A percentile compares a stretch with the other conserved stretches of the same genome.
These are phyloP conservation scores for Boechera retrofracta DNA, from an alignment of 345 rosid genomes.

Conservation along the genomic window DNA sequence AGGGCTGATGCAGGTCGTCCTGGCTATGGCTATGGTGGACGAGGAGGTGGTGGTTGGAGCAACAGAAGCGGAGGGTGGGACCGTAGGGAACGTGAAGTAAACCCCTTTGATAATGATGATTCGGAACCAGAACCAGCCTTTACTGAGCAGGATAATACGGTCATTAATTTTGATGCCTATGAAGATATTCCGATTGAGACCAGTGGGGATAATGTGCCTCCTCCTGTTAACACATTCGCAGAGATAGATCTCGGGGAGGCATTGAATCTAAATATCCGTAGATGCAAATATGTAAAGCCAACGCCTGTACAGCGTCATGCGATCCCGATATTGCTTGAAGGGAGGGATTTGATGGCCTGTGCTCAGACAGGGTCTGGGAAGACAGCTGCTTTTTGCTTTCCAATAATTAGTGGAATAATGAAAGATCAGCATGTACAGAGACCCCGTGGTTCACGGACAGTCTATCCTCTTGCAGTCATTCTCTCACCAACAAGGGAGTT, in stretches of 20 bases:
- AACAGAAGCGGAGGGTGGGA: constrained; percentile 78
- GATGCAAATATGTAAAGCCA: constrained; percentile 97
- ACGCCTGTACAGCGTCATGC: constrained; percentile 96
- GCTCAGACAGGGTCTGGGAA: constrained; percentile 99
- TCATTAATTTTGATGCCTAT: constrained; percentile 92
- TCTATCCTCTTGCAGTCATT: constrained; percentile 89
- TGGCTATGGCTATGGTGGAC: constrained; percentile 48
- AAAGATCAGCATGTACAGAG: constrained; percentile 67
- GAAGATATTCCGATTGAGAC: constrained; percentile 98
- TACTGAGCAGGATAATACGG: constrained; percentile 72
- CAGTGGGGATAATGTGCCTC: constrained; percentile 95
- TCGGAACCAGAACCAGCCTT: constrained; percentile 52
- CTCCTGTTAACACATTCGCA: constrained; percentile 86
- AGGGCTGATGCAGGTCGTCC: constrained; percentile 42
- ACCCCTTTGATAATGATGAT: constrained; percentile 79
- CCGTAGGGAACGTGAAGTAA: constrained; percentile 83
- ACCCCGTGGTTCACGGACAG: constrained; percentile 87
- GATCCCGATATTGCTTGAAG: constrained; percentile 79
- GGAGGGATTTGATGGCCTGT: constrained; percentile 99
- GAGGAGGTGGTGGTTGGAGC: constrained; percentile 68
- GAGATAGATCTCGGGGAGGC: constrained; percentile 96
- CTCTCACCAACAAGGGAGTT: constrained; percentile 98
- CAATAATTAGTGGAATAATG: constrained; percentile 93
- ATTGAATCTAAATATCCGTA: constrained; percentile 72
- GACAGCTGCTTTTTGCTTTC: constrained; percentile 99